Percentiles rank a stretch among this genome's conserved stretches.
phyloP scores from a whole-genome alignment of 371 early-diverging fungal species.

The Circinella minor region DNA sequence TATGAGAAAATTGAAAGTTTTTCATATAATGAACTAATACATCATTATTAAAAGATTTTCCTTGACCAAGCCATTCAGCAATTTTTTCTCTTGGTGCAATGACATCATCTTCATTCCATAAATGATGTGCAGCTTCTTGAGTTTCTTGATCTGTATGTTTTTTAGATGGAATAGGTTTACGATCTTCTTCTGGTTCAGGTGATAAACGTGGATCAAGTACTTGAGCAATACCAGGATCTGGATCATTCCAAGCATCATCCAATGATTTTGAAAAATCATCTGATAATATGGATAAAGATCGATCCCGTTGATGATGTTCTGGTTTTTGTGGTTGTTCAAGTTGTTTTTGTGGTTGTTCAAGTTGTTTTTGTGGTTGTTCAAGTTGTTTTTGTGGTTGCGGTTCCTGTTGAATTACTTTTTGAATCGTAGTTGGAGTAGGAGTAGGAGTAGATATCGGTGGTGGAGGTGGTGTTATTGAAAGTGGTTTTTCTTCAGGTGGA shows the following conservation, averaged over 20 bases:
- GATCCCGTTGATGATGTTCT: background rate
- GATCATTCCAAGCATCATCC: conserved; percentile 11
- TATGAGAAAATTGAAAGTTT: conserved; percentile 72
- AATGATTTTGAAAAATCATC: conserved; percentile 5
- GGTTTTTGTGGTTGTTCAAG: background rate
- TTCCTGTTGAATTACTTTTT: too few relatives aligned
- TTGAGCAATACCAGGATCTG: conserved; percentile 8
- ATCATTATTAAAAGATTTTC: conserved; percentile 55
- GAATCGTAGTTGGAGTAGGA: too few relatives aligned
- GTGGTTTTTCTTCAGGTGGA: too few relatives aligned
- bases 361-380: background rate
- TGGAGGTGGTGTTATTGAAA: too few relatives aligned
- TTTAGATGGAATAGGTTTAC: background rate
- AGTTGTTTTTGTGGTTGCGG: background rate
- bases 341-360: too few relatives aligned
- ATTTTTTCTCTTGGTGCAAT: conserved; percentile 47
- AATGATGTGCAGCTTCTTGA: conserved; percentile 33
- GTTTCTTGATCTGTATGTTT: conserved; percentile 17
- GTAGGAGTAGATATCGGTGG: too few relatives aligned
- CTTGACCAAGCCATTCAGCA: conserved; percentile 56
- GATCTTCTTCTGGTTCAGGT: background rate
- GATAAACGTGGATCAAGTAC: conserved; percentile 10
- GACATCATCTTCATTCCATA: conserved; percentile 46
- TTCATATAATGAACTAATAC: conserved; percentile 74
- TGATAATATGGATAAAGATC: background rate